Evolutionary conservation across 208 protist species (phyloP), one percentile per base, ranked within the genome.

Genomic region (Trypanosoma theileri): DNA sequence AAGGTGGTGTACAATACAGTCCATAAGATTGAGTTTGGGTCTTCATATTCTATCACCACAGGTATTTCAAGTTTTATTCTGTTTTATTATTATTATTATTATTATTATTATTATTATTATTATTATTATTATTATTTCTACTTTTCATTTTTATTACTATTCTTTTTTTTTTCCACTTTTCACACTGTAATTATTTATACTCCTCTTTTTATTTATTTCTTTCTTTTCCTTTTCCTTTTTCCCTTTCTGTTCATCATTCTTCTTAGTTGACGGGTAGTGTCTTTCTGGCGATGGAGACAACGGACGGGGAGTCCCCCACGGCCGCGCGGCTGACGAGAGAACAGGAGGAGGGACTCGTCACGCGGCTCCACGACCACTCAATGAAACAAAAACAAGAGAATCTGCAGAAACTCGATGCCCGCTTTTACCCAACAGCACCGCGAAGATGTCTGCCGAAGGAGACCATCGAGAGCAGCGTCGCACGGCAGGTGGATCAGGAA

Each of bases 401-500:
- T 14, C 13, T 94, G 51, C 66, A 78, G 35, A 72, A 85, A 67
- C 77, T 94, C 12, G 84, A 96, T 16, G 51, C 69, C 13, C 86
- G 86, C 31, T 93, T 85, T 71, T 96, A 96, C 66, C 88, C 88
- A 12, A 76, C 82, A 11, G 77, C 67, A 14, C 51, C 61, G 17
- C 59, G 67, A n/a, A 65, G 72, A 55, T 79, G 59, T 21, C 81
- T 96, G 16, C 62, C 80, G 16, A 67, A 81, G 19, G 80, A 86
- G 57, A 61, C 70, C 35, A 66, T 96, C 28, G 77, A 91, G 62
- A 72, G 76, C 62, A 94, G 88, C 58, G 83, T 94, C 19, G 68
- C 71, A 45, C 81, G 91, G 31, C 88, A 94, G 68, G 86, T 93
- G 0, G 86, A 96, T 56, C 65, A 76, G 13, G 88, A 94, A 72